Percentiles rank a stretch among this genome's conserved stretches.
These are phyloP conservation scores for Musa balbisiana DNA, from an alignment of 202 grass and related monocot species.

Conservation along the genomic window DNA sequence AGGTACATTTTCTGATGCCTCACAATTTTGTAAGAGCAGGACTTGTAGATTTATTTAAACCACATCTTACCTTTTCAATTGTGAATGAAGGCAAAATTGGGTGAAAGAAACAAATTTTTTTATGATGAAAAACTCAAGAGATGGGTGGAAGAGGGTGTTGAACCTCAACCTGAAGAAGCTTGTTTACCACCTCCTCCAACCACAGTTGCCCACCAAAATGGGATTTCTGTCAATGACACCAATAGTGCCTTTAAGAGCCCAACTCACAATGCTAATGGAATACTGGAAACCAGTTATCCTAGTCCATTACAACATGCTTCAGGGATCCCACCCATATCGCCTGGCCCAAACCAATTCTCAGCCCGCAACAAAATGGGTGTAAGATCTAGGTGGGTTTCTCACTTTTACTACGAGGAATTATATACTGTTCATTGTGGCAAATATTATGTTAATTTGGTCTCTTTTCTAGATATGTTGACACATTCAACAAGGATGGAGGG, in stretches of 20 bases:
- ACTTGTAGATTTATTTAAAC: not conserved
- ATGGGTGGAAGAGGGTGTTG: slow-evolving; percentile 94
- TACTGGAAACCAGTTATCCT: slow-evolving; percentile 34
- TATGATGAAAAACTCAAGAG: slow-evolving; percentile 89
- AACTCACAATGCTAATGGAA: not conserved
- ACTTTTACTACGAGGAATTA: not conserved
- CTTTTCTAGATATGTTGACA: slow-evolving; percentile 75
- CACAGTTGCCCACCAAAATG: slow-evolving; percentile 51
- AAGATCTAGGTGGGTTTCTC: slow-evolving; percentile 53
- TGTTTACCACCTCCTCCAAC: slow-evolving; percentile 79
- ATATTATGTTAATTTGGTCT: not conserved
- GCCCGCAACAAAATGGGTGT: slow-evolving; percentile 67
- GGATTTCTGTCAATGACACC: slow-evolving; percentile 48
- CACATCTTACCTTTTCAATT: slow-evolving; percentile 12
- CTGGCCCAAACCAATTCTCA: slow-evolving; percentile 84
- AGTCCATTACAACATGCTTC: slow-evolving; percentile 36
- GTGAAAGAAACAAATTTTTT: slow-evolving; percentile 91
- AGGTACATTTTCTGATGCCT: slow-evolving; percentile 42
- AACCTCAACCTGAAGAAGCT: slow-evolving; percentile 51
- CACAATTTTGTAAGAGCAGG: too few species aligned
- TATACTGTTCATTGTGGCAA: not conserved
- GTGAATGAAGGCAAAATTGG: slow-evolving; percentile 71
- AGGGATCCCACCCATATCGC: slow-evolving; percentile 77
- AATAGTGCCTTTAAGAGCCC: slow-evolving; percentile 19
- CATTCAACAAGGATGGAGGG: slow-evolving; percentile 61